These are phyloP conservation scores for Rostrohypoxylon terebratum DNA, from an alignment of 495 filamentous ascomycete species.

Conservation along the genomic window DNA sequence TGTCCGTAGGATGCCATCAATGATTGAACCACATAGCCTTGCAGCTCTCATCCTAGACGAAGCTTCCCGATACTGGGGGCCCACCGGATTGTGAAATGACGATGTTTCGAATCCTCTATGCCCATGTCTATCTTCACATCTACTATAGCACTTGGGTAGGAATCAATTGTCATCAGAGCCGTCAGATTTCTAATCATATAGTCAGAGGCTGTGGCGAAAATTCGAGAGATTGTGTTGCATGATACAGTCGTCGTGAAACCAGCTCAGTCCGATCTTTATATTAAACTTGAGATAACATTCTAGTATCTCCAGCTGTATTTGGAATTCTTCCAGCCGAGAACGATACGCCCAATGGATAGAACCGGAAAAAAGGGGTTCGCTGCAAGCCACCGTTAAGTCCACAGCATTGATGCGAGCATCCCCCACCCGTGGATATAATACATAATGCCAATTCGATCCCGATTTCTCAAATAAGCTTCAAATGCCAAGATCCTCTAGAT, in stretches of 20 bases:
- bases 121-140: neutral
- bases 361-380: constrained; percentile 1
- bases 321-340: constrained; percentile 33
- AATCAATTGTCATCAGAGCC: constrained; percentile 17
- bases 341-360: constrained; percentile 20
- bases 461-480: neutral
- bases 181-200: constrained; percentile 35
- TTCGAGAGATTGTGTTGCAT: constrained; percentile 31
- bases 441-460: neutral
- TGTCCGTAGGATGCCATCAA: too few relatives aligned
- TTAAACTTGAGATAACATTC: constrained; percentile 25
- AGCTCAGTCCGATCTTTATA: constrained; percentile 41
- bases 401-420: constrained; percentile 10
- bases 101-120: constrained; percentile 5
- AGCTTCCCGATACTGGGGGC: neutral
- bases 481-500: neutral
- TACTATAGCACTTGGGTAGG: neutral
- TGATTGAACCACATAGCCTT: neutral
- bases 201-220: constrained; percentile 23
- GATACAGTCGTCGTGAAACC: constrained; percentile 19
- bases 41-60: constrained; percentile 9
- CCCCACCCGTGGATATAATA: constrained; percentile 31
- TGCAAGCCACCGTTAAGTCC: constrained; percentile 19
- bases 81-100: constrained; percentile 29
- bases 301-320: too few relatives aligned